phyloP scores from a whole-genome alignment of 164 flowering plant species.

The Chloranthus sessilifolius region DNA sequence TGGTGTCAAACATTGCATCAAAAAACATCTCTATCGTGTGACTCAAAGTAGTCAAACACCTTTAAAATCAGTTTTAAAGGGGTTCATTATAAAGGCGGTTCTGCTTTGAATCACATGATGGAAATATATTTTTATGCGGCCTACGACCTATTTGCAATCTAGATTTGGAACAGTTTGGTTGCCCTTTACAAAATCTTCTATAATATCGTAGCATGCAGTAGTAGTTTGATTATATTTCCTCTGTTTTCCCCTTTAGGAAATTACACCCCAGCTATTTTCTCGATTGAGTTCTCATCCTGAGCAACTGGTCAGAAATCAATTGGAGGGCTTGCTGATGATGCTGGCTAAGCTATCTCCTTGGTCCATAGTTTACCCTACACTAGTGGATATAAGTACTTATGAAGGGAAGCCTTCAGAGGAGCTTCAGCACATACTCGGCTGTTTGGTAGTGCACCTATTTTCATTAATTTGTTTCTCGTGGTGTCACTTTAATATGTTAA shows the following conservation, averaged over 20 bases:
- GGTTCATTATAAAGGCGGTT: too few relatives aligned
- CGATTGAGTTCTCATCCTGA: slow-evolving; percentile 91
- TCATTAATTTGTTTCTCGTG: not conserved
- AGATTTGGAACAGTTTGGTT: too few relatives aligned
- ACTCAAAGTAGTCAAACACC: too few relatives aligned
- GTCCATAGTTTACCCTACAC: slow-evolving; percentile 88
- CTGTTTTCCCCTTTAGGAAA: slow-evolving; percentile 48
- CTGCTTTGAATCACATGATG: too few relatives aligned
- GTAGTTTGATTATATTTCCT: not conserved
- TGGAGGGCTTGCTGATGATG: slow-evolving; percentile 72
- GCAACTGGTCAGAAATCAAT: slow-evolving; percentile 63
- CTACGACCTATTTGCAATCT: too few relatives aligned
- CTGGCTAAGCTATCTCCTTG: slow-evolving; percentile 86
- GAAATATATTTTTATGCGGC: too few relatives aligned
- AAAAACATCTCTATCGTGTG: too few relatives aligned
- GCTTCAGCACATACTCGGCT: slow-evolving; percentile 69
- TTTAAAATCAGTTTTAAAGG: too few relatives aligned
- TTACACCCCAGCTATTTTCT: slow-evolving; percentile 93
- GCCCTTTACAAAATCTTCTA: too few relatives aligned
- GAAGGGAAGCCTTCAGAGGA: slow-evolving; percentile 81
- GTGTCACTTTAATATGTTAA: too few relatives aligned
- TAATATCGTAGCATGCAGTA: too few relatives aligned
- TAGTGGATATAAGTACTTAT: slow-evolving; percentile 77
- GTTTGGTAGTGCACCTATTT: slow-evolving; percentile 54
- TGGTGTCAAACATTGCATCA: too few relatives aligned